These are phyloP conservation scores for Schizophyllum commune DNA, from an alignment of 1,284 basidiomycete species.

Conservation along the genomic window DNA sequence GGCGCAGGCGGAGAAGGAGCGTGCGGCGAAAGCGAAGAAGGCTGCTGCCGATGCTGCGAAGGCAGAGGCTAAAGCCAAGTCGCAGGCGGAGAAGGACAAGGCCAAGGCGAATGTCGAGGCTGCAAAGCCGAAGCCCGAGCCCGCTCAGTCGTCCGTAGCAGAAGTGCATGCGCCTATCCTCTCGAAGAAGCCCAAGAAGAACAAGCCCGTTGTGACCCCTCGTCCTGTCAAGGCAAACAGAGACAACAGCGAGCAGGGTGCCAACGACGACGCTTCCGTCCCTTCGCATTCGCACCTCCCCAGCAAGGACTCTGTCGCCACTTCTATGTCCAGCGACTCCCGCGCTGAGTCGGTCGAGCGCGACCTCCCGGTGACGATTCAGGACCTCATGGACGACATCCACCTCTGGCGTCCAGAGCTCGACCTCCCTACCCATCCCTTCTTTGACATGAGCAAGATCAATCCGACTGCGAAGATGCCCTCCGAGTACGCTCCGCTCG, in stretches of 20 bases:
- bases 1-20: conserved; percentile 26
- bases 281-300: conserved; percentile 21
- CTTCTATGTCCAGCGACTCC: conserved; percentile 40
- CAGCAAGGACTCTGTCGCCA: conserved; percentile 19
- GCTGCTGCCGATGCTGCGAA: not conserved
- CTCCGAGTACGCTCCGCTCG: conserved; percentile 71
- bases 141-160: conserved; percentile 20
- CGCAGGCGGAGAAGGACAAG: conserved; percentile 14
- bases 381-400: conserved; percentile 58
- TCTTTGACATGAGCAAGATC: conserved; percentile 65
- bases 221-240: conserved; percentile 40
- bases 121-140: conserved; percentile 10
- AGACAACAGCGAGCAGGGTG: conserved; percentile 37
- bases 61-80: conserved; percentile 14
- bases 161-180: conserved; percentile 57
- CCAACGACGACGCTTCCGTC: conserved; percentile 37
- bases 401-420: conserved; percentile 51
- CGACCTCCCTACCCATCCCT: conserved; percentile 58
- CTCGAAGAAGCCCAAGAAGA: conserved; percentile 77
- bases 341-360: conserved; percentile 54
- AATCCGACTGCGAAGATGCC: conserved; percentile 68
- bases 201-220: conserved; percentile 41
- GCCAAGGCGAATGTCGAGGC: conserved; percentile 19
- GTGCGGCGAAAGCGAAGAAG: conserved; percentile 15
- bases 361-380: conserved; percentile 40